Base-by-base conservation (phyloP, 495 filamentous ascomycete genomes). In the Cercophora sp. region DNA sequence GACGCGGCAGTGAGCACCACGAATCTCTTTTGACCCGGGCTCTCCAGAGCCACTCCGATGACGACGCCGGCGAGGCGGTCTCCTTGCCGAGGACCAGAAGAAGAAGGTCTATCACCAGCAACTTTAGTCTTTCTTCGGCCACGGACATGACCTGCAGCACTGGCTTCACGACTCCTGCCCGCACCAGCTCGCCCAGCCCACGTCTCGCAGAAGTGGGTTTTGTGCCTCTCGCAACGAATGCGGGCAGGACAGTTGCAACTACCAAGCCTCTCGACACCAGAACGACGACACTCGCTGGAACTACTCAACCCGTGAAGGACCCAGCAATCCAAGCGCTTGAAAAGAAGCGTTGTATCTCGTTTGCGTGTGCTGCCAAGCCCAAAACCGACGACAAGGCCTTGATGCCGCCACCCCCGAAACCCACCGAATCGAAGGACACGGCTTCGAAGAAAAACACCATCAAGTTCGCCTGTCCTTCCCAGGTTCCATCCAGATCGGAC, bases 131-230 rank as follows among this genome's bases (percentile, higher is more conserved):
- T 48, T 73, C 87, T 41, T 96, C 91, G 11, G 91, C 88, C 2
- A 85, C 84, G 20, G 91, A 96, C 55, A 74, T 96, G 47, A 96
- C 89, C 23, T 96, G 90, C 68, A 93, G 96, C 62, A 93, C 86
- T 32, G 92, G 88, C 40, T 70, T 89, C 34, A 96, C 91, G n/a
- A 94, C 90, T 58, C 90, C 93, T 36, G 83, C 89, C n/a, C 75
- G 90, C 19, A 87, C 89, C 43, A 88, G 80, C 63, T 89, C 90
- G 10, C 89, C 92, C 5, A 98, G 93, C 63, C 93, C 93, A 8
- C 90, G 88, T 22, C 68, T 82, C 4, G 81, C 84, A 0, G 40
- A 43, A 16, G 42, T 56, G 8, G 51, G 47, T 37, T 73, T 63
- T 58, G 64, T 57, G 24, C 61, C 50, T 34, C 35, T 59, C 11